Percentiles rank a stretch among this genome's conserved stretches.
Conservation (phyloP, 805 yeast species). For the Wickerhamiella allomyrinae region DNA sequence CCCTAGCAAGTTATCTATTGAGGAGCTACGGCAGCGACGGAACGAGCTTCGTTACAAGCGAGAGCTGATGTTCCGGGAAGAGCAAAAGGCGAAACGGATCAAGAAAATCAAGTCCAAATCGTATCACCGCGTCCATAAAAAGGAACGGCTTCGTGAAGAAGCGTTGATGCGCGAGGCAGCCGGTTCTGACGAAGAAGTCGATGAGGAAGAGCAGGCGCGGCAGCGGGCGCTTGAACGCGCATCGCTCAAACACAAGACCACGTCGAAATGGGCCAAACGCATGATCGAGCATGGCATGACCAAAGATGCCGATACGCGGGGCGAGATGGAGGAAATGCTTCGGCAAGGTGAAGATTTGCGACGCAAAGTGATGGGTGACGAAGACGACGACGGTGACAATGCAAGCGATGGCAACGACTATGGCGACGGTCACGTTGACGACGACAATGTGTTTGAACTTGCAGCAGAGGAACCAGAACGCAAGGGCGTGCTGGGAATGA, state of each 20-base stretch:
- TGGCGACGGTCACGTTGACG: conserved; percentile 25
- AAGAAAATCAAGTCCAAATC: conserved; percentile 91
- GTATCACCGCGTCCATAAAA: conserved; percentile 73
- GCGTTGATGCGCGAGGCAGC: conserved; percentile 50
- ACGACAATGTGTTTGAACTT: conserved; percentile 17
- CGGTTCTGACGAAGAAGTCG: conserved; percentile 35
- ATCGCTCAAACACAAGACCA: conserved; percentile 79
- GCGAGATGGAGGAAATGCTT: conserved; percentile 88
- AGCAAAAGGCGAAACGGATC: conserved; percentile 74
- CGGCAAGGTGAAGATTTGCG: conserved; percentile 70
- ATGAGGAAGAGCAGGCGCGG: conserved; percentile 48
- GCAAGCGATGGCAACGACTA: conserved; percentile 23
- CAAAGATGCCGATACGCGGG: conserved; percentile 70
- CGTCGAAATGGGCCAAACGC: conserved; percentile 78
- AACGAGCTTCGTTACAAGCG: conserved; percentile 82
- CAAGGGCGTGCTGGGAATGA: conserved; percentile 88
- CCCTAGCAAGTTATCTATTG: conserved; percentile 63
- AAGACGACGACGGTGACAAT: conserved; percentile 33
- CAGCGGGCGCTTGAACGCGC: conserved; percentile 84
- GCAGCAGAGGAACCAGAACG: conserved; percentile 18
- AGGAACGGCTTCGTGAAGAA: conserved; percentile 57
- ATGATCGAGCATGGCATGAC: conserved; percentile 83
- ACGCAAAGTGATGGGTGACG: conserved; percentile 54
- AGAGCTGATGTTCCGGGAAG: conserved; percentile 92
- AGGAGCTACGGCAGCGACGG: conserved; percentile 63